Evolutionary conservation across 345 rosid genomes (phyloP).

Genomic region (Arabis alpina): DNA sequence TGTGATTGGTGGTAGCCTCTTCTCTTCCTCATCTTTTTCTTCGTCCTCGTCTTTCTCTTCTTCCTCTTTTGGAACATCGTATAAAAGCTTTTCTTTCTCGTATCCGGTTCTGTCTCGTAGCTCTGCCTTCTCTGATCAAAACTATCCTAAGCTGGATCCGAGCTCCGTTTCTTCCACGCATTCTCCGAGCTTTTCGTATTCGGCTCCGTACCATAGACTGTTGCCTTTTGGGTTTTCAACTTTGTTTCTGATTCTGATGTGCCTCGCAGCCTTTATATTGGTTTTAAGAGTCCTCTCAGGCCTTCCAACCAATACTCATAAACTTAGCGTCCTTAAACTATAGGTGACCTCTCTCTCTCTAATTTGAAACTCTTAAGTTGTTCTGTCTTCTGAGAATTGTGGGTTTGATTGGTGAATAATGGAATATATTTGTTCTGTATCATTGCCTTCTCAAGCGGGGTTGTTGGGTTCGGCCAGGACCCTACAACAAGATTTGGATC

Average conservation of each 20-base stretch:
- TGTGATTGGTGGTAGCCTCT: slow-evolving; percentile 59
- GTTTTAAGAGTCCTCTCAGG: slow-evolving; percentile 82
- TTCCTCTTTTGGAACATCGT: not conserved
- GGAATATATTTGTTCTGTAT: too few species aligned
- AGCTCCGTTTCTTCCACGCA: too few species aligned
- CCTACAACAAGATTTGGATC: slow-evolving; percentile 79
- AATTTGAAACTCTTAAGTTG: too few species aligned
- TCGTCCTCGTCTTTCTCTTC: too few species aligned
- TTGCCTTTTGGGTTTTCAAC: slow-evolving; percentile 82
- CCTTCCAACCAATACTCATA: slow-evolving; percentile 64
- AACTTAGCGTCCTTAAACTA: slow-evolving; percentile 81
- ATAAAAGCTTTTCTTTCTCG: slow-evolving; percentile 10
- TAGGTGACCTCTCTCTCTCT: slow-evolving; percentile 52
- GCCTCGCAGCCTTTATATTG: slow-evolving; percentile 80
- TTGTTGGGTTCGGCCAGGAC: slow-evolving; percentile 83
- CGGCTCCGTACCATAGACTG: slow-evolving; percentile 72
- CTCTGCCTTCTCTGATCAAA: too few species aligned
- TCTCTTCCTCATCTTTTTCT: too few species aligned
- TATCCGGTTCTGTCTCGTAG: too few species aligned
- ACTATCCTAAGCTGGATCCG: too few species aligned
- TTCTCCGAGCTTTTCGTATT: slow-evolving; percentile 26
- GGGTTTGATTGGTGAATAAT: too few species aligned
- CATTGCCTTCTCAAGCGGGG: slow-evolving; percentile 59
- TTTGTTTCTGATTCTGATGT: slow-evolving; percentile 62
- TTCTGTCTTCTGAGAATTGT: too few species aligned